Evolutionary conservation across 1,284 basidiomycete species (phyloP), one percentile per base, ranked within the genome.

Genomic region (Ceratobasidium sp.): DNA sequence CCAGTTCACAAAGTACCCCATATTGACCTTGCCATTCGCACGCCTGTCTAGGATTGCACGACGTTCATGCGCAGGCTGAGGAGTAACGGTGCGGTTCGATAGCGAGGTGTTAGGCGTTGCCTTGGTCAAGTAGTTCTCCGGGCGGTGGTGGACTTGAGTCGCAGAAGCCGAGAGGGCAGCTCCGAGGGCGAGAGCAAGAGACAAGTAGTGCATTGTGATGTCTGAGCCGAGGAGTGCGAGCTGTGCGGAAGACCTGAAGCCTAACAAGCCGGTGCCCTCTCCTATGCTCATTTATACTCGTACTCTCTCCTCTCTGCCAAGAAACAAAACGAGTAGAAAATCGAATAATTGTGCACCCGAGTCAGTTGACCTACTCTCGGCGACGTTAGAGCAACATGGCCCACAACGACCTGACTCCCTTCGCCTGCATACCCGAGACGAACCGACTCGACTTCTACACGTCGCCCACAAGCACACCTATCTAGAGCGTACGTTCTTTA

Each of bases 81-180:
- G 79, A 59, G 77, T 78, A 67, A 85, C 85, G 5, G 83, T 84
- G 17, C 82, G 77, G 79, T 85, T 85, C 37, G 82, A 83, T 69
- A 84, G 82, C 1, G 85, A 84, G 1, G 85, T 77, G 17, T 84
- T 81, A 15, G 77, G 75, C 5, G 19, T 2, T 8, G 51, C 4
- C 59, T 78, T 78, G 65, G 77, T 62, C 82, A 86, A 87, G 82
- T 87, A 90, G 56, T 83, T 84, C 40, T 81, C 85, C 0, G 90
- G 89, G 25, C 89, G 85, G 74, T 84, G 87, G 89, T 90, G 89
- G 54, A 88, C 84, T 80, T 89, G 87, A 7, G 89, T 90, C 25
- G 86, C 88, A 77, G 66, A 66, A 46, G 74, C 74, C 2, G 71
- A 74, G 19, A 74, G 59, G 13, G 71, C 71, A 64, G 71, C 71